Base-by-base conservation (phyloP, 331 rosid genomes). In the Acacia concinna region DNA sequence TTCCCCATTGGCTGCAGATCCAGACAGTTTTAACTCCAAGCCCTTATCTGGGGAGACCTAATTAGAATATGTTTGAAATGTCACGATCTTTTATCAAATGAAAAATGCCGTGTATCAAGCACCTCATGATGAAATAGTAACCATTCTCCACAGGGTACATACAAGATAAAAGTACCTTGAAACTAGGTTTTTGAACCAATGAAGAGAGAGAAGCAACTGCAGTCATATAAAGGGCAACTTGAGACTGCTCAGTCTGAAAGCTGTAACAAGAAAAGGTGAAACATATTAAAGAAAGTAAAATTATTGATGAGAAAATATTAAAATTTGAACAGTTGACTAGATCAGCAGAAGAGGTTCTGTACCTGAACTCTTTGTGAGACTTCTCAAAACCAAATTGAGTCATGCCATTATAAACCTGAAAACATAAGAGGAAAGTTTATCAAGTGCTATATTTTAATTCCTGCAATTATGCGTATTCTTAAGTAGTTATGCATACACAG, bases 321-420 rank as follows among this genome's bases (percentile, higher is more conserved):
- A 25, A 44, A 62, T 68, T 47, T 34, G 73, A 23, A 68, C 23
- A 54, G 64, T 65, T 54, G 72, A 43, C 74, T 34, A 81, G 72
- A 79, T 30, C 49, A 68, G 59, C 14, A 72, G 64, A 35, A 74
- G 32, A 60, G 74, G 68, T 69, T 56, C 73, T 82, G 79, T 64
- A 93, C 97, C 98, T 89, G 87, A 84, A 96, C 40, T 91, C 97
- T 71, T 0, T 79, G 77, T 74, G 84, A 78, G 89, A 74, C 78
- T 84, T 90, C 89, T 91, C 97, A 79, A 81, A 96, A 78, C 98
- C 98, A 75, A 85, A 68, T 34, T 90, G 93, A 79, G 98, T 93
- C 93, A 91, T 80, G 80, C 93, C 99, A 89, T 96, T 87, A 83
- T 91, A 88, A 66, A 93, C 98, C 98, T 96, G 84, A 82, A 88